Evolutionary conservation across 257 asterid species (phyloP).

Genomic region (Henckelia pumila): DNA sequence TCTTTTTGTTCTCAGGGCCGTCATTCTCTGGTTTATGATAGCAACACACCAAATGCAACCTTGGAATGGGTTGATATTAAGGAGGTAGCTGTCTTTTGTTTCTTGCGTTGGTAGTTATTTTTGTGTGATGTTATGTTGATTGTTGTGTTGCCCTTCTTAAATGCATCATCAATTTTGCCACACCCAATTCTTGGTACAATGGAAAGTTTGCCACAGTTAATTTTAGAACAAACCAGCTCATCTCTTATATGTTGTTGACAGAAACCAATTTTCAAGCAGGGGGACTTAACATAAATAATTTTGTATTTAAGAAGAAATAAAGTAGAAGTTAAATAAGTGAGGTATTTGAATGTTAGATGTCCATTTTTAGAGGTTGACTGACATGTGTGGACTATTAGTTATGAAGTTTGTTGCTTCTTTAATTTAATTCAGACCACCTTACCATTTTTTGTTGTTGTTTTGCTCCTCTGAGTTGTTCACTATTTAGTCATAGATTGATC

Average conservation of each 20-base stretch:
- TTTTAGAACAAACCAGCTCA: neutral
- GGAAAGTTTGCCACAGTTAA: neutral
- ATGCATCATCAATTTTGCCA: constrained; percentile 8
- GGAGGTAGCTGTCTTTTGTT: constrained; percentile 52
- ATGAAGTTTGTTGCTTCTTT: neutral
- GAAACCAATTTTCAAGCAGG: neutral
- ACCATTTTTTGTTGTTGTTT: neutral
- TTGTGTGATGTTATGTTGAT: neutral
- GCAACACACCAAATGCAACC: constrained; percentile 62
- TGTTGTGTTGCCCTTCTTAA: neutral
- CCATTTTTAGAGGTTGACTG: constrained; percentile 15
- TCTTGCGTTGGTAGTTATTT: constrained; percentile 7
- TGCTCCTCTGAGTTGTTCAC: neutral
- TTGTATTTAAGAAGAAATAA: neutral
- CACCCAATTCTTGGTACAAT: neutral
- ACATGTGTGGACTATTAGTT: neutral
- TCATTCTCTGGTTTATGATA: constrained; percentile 87
- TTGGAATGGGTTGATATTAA: constrained; percentile 88
- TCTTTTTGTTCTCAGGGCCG: constrained; percentile 58
- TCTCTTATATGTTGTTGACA: neutral
- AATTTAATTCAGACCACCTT: constrained; percentile 12
- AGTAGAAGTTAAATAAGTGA: neutral
- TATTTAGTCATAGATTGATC: constrained; percentile 15
- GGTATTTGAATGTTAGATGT: neutral
- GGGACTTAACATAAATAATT: too few relatives aligned